Evolutionary conservation across 805 yeast genomes (phyloP), one percentile per base, ranked within the genome.

Genomic region (Wickerhamomyces mucosus): DNA sequence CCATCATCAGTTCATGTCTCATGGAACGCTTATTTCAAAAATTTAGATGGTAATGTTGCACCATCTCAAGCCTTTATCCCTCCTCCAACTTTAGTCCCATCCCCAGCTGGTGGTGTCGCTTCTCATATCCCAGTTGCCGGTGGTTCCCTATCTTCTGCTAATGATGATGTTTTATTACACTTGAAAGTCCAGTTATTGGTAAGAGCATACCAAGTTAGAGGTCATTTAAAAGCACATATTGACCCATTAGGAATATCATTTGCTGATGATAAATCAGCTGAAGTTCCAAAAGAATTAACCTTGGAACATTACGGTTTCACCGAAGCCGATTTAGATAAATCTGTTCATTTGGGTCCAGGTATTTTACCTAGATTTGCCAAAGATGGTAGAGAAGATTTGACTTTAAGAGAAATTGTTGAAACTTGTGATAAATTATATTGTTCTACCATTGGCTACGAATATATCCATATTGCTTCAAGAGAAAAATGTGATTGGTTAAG

Each of bases 151-250:
- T 34, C 34, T 45, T 50, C 61, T 12, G 58, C 66, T 14, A 51
- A 56, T 25, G 72, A 71, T 18, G 68, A 70, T 42, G 84, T 88
- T 27, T 69, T 81, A 42, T 70, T 83, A 40, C 97, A 92, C 58
- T 73, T 92, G 68, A 92, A 92, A 60, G 94, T 86, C 13, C 99
- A 92, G 69, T 73, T 92, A 48, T 70, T 92, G 49, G 96, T 94
- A 41, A 82, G 99, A 60, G 98, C 98, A 19, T 92, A 88, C 64
- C 98, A 92, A 67, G 98, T 92, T 32, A 78, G 97, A 61, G 99
- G 98, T 45, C 99, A 92, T 60, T 81, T 78, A 59, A 84, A 83
- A 65, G 96, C 97, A 28, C 79, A 77, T 48, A 78, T 86, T 40
- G 99, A 92, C 60, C 99, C 99, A n/a, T 67, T 92, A 53, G 89